Base-by-base conservation (phyloP, 495 filamentous ascomycete genomes). In the Penicillium riverlandense region DNA sequence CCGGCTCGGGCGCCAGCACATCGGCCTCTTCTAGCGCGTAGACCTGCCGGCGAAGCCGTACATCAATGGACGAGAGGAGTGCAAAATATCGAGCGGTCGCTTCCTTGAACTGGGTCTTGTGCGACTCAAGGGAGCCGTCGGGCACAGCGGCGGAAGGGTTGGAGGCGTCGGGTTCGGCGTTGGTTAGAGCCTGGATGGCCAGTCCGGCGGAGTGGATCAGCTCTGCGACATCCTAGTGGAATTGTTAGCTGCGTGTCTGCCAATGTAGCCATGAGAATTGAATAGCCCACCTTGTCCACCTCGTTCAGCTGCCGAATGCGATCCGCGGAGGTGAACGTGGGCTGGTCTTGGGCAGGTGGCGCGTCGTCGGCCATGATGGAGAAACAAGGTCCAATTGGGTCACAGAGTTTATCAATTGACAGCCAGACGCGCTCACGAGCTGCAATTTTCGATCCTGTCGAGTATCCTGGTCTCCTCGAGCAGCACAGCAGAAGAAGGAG, bases 301-400 rank as follows among this genome's bases (percentile, higher is more conserved):
- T 82, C 75, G 53, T 75, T 81, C 35, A 96, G 76, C 49, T 90
- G 83, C 41, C 80, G 76, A 44, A 96, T 90, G 41, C 82, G 84
- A 55, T 89, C 82, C 6, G 75, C 75, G 13, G 78, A 72, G 16
- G 75, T 84, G 52, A 83, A 82, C 37, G 65, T 60, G 16, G 54
- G 46, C 7, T 43, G 31, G 4, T 22, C 22, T 22, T 22, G 22
- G 22, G 22, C 22, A 4, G 22, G 22, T 22, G 46, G 44, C 31
- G 53, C 27, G 31, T 56, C 44, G 11, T 54, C 59, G n/a, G 38
- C 37, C 40, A 48, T 48, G 4, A 12, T 31, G 29, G 38, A 2
- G 32, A 34, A 22, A 22, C 22, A 22, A 22, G 22, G 4, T 4
- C 22, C 22, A 22, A 22, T 22, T 6, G 22, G 22, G 2, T 2